phyloP scores from a whole-genome alignment of 1,139 yeast species.

The Debaryomyces sp. region DNA sequence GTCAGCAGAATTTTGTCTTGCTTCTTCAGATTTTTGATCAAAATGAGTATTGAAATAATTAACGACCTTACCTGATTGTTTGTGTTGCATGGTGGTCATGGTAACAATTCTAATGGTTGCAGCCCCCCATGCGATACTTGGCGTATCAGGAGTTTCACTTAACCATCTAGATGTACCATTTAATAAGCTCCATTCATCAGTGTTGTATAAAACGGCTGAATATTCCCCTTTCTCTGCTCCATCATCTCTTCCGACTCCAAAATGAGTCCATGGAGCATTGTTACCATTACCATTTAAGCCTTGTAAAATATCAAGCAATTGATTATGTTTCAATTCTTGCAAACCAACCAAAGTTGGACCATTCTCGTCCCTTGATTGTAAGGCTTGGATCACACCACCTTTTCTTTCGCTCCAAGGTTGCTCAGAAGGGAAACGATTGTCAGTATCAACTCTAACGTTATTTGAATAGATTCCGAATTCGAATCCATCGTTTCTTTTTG shows the following conservation, averaged over 20 bases:
- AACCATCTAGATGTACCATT: slow-evolving; percentile 47
- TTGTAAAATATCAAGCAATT: slow-evolving; percentile 27
- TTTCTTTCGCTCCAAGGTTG: slow-evolving; percentile 29
- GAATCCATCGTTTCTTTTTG: slow-evolving; percentile 8
- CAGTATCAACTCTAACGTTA: slow-evolving; percentile 28
- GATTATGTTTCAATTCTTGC: slow-evolving; percentile 34
- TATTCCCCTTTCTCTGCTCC: slow-evolving; percentile 47
- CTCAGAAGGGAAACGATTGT: slow-evolving; percentile 25
- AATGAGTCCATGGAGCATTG: slow-evolving; percentile 36
- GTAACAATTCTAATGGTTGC: slow-evolving; percentile 47
- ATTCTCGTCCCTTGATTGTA: slow-evolving; percentile 15
- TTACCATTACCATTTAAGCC: slow-evolving; percentile 22
- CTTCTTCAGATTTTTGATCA: slow-evolving; percentile 45
- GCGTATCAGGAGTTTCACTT: slow-evolving; percentile 40
- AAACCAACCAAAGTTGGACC: slow-evolving; percentile 32
- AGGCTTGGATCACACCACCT: slow-evolving; percentile 25
- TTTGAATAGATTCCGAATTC: slow-evolving; percentile 25
- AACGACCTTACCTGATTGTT: slow-evolving; percentile 23
- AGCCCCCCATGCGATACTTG: slow-evolving; percentile 48
- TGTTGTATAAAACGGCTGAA: slow-evolving; percentile 45
- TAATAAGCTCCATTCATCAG: slow-evolving; percentile 30
- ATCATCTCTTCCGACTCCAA: slow-evolving; percentile 54
- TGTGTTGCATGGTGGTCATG: slow-evolving; percentile 32
- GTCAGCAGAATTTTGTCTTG: slow-evolving; percentile 33
- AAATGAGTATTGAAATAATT: slow-evolving; percentile 47